Evolutionary conservation across 768 basidiomycete species (phyloP), one percentile per base, ranked within the genome.

Genomic region (Mrakia hoshinonis): DNA sequence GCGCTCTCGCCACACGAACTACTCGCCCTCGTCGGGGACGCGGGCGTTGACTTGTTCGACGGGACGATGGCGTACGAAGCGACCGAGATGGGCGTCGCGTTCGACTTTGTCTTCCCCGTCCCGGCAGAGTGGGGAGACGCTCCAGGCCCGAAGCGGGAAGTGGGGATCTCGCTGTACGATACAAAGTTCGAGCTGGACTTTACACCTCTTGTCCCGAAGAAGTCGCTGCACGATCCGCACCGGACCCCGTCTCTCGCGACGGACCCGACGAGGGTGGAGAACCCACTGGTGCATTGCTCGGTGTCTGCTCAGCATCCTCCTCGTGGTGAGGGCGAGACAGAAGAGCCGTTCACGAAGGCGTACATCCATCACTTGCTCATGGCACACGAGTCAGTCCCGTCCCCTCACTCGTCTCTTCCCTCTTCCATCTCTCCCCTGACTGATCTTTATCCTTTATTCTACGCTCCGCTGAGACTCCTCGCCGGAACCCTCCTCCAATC

Each of bases 281-380:
- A 68, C 7, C 48, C 51, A 22, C n/a, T 68, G 26, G 26, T 47
- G 3, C 67, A 68, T 26, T 68, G 67, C 24, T 6, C 36, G 9
- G 34, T 55, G 29, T 54, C 67, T 22, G 39, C n/a, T 7, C 20
- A 48, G 15, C 24, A 64, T 18, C 20, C 6, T 18, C 24, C 2
- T 9, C 36, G 22, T 24, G 54, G 18, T 1, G 51, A 55, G 38
- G 51, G 22, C 13, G 67, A 34, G 20, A 9, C 20, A 7, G 51
- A 54, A 22, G 43, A 52, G 49, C 24, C 34, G 5, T 55, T 68
- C 51, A 54, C 34, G 9, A 54, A 36, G 34, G 67, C 67, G 2
- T 68, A 68, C 24, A 39, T 68, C 5, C 67, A 68, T 52, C 67
- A 68, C 38, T 26, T 68, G 67, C 48, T 68, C n/a, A 52, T 68